Conservation (phyloP, 1,284 basidiomycete genomes). For the Gymnopus androsaceus region DNA sequence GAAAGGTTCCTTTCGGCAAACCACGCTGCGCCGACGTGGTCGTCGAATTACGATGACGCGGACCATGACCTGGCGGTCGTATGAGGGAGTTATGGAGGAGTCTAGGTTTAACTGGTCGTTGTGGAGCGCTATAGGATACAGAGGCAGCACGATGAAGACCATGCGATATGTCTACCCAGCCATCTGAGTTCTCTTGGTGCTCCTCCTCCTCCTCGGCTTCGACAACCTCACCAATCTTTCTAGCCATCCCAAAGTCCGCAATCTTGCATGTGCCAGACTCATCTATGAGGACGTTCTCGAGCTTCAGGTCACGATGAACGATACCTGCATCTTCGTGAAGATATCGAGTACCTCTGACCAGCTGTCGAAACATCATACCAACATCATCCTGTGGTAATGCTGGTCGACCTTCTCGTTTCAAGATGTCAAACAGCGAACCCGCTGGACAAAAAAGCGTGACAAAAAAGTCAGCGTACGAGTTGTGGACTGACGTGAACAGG, state of each 20-base stretch:
- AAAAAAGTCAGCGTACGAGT: conserved; percentile 75
- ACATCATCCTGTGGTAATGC: conserved; percentile 75
- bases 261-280: conserved; percentile 81
- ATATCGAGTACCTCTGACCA: conserved; percentile 84
- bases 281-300: conserved; percentile 95
- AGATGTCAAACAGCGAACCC: conserved; percentile 84
- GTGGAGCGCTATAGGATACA: conserved; percentile 24
- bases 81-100: conserved; percentile 28
- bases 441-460: conserved; percentile 84
- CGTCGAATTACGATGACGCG: conserved; percentile 63
- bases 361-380: conserved; percentile 87
- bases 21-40: conserved; percentile 41
- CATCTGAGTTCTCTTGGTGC: conserved; percentile 27
- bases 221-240: conserved; percentile 55
- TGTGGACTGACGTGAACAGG: conserved; percentile 71
- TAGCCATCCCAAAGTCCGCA: conserved; percentile 82
- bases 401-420: conserved; percentile 70
- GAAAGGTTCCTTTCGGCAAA: conserved; percentile 40
- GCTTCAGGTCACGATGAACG: conserved; percentile 92
- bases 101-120: conserved; percentile 25
- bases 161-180: conserved; percentile 8
- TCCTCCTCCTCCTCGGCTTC: conserved; percentile 42
- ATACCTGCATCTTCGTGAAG: conserved; percentile 79
- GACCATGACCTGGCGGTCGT: conserved; percentile 32
- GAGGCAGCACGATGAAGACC: conserved; percentile 40